Percentiles rank a stretch among this genome's conserved stretches.
Conservation (phyloP, 2,329 filamentous ascomycete genomes). For the Pseudocercospora pini-densiflorae region DNA sequence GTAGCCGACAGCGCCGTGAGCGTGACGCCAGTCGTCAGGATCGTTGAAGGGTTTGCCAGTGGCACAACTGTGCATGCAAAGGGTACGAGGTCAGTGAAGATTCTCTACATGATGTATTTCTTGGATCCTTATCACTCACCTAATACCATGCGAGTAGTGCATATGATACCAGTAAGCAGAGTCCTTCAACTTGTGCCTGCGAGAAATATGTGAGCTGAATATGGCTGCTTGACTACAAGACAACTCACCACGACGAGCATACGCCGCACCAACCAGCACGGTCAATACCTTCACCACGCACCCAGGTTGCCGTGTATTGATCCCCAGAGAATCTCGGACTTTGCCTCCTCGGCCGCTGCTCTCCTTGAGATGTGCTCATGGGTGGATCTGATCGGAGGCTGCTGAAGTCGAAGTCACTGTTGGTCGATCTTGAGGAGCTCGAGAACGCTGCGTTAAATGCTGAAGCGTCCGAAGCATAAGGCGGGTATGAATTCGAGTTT, state of each 20-base stretch:
- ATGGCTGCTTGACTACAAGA: neutral
- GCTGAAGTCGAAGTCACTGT: neutral
- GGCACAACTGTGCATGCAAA: slow-evolving; percentile 55
- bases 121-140: slow-evolving; percentile 36
- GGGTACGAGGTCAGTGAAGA: neutral
- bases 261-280: slow-evolving; percentile 89
- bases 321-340: slow-evolving; percentile 72
- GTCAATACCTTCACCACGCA: slow-evolving; percentile 84
- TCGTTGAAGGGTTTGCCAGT: slow-evolving; percentile 79
- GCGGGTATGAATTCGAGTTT: neutral
- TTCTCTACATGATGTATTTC: neutral
- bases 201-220: neutral
- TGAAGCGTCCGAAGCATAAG: neutral
- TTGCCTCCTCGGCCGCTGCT: slow-evolving; percentile 27
- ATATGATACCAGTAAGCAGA: slow-evolving; percentile 88
- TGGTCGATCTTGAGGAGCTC: neutral
- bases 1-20: slow-evolving; percentile 81
- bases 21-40: slow-evolving; percentile 75
- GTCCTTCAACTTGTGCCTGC: slow-evolving; percentile 76
- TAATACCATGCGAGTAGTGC: slow-evolving; percentile 85
- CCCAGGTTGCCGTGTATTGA: slow-evolving; percentile 81
- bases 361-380: neutral
- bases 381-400: slow-evolving; percentile 9
- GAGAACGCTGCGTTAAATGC: neutral
- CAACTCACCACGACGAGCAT: slow-evolving; percentile 74